Percentiles rank a stretch among this genome's conserved stretches.
Conservation (phyloP, 2,329 filamentous ascomycete species). For the Claviceps purpurea region DNA sequence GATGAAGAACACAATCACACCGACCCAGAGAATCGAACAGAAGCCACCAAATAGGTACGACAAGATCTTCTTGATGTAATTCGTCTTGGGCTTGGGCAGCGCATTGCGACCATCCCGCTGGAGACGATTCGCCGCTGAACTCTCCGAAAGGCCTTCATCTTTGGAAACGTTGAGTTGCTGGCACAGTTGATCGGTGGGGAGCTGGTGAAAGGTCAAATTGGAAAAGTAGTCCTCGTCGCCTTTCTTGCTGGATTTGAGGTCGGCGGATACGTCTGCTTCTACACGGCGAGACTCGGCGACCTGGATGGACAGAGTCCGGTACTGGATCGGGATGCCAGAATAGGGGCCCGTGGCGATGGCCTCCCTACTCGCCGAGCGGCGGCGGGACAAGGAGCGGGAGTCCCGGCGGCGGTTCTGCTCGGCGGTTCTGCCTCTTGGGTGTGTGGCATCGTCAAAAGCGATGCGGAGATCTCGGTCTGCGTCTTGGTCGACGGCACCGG, state of each 20-base stretch:
- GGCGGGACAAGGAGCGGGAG: slow-evolving; percentile 12
- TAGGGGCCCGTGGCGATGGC: slow-evolving; percentile 20
- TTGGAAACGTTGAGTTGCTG: slow-evolving; percentile 25
- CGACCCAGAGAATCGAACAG: slow-evolving; percentile 33
- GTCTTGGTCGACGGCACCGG: slow-evolving; percentile 11
- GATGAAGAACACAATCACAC: slow-evolving; percentile 33
- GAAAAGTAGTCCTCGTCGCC: slow-evolving; percentile 30
- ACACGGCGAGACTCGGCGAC: slow-evolving; percentile 23
- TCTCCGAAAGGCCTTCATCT: slow-evolving; percentile 21
- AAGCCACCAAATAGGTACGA: slow-evolving; percentile 33
- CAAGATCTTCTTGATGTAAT: slow-evolving; percentile 27
- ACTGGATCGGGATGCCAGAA: slow-evolving; percentile 25
- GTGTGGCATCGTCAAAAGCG: slow-evolving; percentile 12
- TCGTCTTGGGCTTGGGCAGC: slow-evolving; percentile 27
- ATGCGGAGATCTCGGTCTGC: slow-evolving; percentile 13
- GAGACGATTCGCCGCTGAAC: slow-evolving; percentile 19
- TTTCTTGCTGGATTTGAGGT: slow-evolving; percentile 15
- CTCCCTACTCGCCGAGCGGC: slow-evolving; percentile 12
- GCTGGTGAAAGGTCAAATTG: slow-evolving; percentile 24
- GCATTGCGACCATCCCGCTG: slow-evolving; percentile 28
- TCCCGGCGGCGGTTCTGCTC: slow-evolving; percentile 2
- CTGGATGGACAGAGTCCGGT: slow-evolving; percentile 27
- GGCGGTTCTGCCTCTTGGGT: slow-evolving; percentile 10
- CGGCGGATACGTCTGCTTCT: slow-evolving; percentile 11
- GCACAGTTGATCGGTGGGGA: slow-evolving; percentile 20